Evolutionary conservation across 2,329 filamentous ascomycete genomes (phyloP).

Genomic region (Fusarium sp.): DNA sequence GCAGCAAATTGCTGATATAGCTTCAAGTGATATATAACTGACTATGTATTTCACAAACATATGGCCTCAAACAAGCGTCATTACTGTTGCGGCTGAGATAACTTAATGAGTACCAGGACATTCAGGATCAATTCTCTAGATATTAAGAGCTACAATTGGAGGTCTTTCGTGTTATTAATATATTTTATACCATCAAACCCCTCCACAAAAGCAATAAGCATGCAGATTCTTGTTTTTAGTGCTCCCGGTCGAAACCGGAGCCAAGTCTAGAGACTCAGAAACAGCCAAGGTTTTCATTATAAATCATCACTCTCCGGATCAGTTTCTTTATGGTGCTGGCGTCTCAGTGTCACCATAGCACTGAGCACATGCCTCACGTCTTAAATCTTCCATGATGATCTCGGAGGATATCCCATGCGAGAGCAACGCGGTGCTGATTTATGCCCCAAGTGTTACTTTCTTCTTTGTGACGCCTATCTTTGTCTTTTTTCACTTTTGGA

Average conservation of each 20-base stretch:
- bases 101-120: not conserved
- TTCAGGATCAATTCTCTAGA: not conserved
- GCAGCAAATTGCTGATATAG: not conserved
- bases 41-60: not conserved
- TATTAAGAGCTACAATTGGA: not conserved
- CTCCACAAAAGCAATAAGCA: conserved; percentile 20
- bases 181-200: not conserved
- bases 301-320: not conserved
- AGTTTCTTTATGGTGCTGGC: not conserved
- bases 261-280: not conserved
- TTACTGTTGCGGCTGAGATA: not conserved
- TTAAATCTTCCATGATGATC: conserved; percentile 29
- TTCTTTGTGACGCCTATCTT: conserved; percentile 53
- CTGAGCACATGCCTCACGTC: not conserved
- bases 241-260: not conserved
- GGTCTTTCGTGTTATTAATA: not conserved
- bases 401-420: conserved; percentile 44
- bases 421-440: conserved; percentile 50
- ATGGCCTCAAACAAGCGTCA: not conserved
- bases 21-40: no score
- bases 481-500: conserved; percentile 50
- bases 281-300: not conserved
- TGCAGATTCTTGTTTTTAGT: not conserved
- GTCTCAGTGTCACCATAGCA: not conserved
- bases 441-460: conserved; percentile 52